Evolutionary conservation across 2,329 filamentous ascomycete species (phyloP).

Genomic region (Neurospora sp.): DNA sequence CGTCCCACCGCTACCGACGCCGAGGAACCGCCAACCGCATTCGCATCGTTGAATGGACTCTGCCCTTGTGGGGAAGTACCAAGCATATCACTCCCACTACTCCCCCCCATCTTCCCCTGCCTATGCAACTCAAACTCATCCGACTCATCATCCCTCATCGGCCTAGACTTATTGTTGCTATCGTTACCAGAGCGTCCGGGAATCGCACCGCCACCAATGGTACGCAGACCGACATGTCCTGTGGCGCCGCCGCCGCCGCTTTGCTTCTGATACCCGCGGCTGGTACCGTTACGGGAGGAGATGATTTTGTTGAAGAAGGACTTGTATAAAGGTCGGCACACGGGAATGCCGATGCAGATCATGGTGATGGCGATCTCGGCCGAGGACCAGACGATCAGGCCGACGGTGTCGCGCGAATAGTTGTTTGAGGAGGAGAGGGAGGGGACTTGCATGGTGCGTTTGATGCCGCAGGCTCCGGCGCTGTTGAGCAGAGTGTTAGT

Average conservation of each 20-base stretch:
- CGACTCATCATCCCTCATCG: neutral
- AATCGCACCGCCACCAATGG: constrained; percentile 5
- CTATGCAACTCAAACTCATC: neutral
- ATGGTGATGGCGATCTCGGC: constrained; percentile 18
- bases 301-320: constrained; percentile 7
- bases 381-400: constrained; percentile 16
- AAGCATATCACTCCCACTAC: constrained; percentile 5
- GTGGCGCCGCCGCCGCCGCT: neutral
- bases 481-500: neutral
- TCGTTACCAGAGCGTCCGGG: neutral
- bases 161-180: neutral
- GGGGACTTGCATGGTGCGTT: constrained; percentile 8
- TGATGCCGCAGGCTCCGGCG: constrained; percentile 13
- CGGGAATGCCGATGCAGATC: constrained; percentile 16
- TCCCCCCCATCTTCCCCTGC: neutral
- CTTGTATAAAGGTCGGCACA: constrained; percentile 14
- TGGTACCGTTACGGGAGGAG: neutral
- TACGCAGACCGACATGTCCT: constrained; percentile 1
- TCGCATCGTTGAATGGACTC: constrained; percentile 1
- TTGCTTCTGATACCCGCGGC: constrained; percentile 5
- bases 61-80: neutral
- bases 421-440: constrained; percentile 7
- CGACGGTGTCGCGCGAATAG: constrained; percentile 9
- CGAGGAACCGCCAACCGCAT: neutral
- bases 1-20: neutral